phyloP scores from a whole-genome alignment of 148 eudicot genomes.

The Persicaria tinctoria region DNA sequence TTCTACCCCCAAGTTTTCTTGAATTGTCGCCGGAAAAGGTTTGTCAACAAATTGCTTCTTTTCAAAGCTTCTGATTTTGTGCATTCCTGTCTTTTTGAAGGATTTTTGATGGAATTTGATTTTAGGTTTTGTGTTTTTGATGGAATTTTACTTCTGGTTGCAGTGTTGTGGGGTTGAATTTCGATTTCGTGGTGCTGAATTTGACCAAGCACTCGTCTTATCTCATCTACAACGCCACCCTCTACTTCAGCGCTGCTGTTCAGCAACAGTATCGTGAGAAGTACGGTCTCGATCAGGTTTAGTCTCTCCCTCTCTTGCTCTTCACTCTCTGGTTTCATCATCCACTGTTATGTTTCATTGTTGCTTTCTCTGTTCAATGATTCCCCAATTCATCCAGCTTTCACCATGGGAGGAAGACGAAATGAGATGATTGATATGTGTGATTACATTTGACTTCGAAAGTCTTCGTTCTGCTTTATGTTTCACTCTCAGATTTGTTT shows the following conservation, averaged over 20 bases:
- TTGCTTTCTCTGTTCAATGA: neutral
- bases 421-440: no score
- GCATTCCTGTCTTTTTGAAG: neutral
- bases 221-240: slow-evolving; percentile 56
- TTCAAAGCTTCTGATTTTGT: neutral
- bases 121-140: slow-evolving; percentile 8
- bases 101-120: neutral
- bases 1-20: slow-evolving; percentile 62
- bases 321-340: neutral
- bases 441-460: no score
- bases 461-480: no score
- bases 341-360: neutral
- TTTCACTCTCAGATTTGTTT: no score
- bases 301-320: neutral
- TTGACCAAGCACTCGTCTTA: slow-evolving; percentile 70
- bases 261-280: slow-evolving; percentile 54
- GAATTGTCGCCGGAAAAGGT: slow-evolving; percentile 72
- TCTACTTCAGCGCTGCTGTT: slow-evolving; percentile 61
- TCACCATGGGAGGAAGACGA: no score
- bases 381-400: no score
- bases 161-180: slow-evolving; percentile 75
- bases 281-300: slow-evolving; percentile 50
- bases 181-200: slow-evolving; percentile 63
- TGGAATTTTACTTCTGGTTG: slow-evolving; percentile 4
- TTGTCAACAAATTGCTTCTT: neutral